A percentile compares a stretch with the other conserved stretches of the same genome.
These are phyloP conservation scores for Helenozyma baotianmanensis DNA, from an alignment of 805 yeast species.

Conservation along the genomic window DNA sequence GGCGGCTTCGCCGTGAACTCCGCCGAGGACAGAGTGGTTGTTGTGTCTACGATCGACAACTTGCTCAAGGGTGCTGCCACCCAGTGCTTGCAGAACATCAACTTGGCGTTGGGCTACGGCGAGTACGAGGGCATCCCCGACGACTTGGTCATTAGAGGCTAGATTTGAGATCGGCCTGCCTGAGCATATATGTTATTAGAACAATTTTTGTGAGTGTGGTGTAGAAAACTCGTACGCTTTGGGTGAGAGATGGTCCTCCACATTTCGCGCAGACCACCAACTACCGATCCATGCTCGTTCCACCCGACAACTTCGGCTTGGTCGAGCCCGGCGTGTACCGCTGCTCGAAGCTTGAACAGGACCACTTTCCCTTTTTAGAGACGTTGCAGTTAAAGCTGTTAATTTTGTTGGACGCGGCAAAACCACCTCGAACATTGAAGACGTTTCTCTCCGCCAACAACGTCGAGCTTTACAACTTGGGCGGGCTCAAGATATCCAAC, in stretches of 20 bases:
- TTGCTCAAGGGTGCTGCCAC: conserved; percentile 98
- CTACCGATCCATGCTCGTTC: conserved; percentile 92
- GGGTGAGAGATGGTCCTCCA: no score
- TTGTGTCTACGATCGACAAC: conserved; percentile 94
- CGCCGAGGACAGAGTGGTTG: conserved; percentile 82
- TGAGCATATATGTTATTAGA: no score
- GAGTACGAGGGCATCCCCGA: conserved; percentile 95
- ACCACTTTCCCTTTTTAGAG: conserved; percentile 71
- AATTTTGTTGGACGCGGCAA: conserved; percentile 76
- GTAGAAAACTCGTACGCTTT: no score
- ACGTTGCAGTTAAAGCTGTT: conserved; percentile 67
- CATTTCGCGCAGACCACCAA: no score
- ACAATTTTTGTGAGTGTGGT: no score
- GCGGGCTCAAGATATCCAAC: conserved; percentile 37
- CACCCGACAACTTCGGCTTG: conserved; percentile 88
- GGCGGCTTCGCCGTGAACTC: conserved; percentile 96
- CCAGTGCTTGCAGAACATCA: conserved; percentile 95
- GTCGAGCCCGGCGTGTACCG: conserved; percentile 85
- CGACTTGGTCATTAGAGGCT: conserved; percentile 10
- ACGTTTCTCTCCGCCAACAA: conserved; percentile 57
- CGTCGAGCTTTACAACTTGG: conserved; percentile 48
- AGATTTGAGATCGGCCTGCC: background rate
- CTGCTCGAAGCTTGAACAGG: conserved; percentile 72
- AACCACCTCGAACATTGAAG: conserved; percentile 68
- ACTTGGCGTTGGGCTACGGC: conserved; percentile 81